These are phyloP conservation scores for Penicillium sp. DNA, from an alignment of 2,329 filamentous ascomycete species.

Conservation along the genomic window DNA sequence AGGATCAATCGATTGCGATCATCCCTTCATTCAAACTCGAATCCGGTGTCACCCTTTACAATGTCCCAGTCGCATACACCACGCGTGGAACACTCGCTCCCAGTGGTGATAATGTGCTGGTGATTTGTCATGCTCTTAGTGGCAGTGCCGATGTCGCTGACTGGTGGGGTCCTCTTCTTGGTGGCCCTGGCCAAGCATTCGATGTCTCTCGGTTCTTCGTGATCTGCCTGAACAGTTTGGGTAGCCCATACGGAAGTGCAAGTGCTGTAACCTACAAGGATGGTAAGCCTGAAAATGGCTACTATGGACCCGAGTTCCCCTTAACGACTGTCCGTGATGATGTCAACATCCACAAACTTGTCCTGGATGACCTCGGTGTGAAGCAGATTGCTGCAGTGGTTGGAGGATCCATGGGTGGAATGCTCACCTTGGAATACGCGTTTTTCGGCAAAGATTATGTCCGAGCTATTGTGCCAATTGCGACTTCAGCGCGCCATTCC, in stretches of 20 bases:
- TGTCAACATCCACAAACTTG: constrained; percentile 65
- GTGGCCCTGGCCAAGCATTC: constrained; percentile 53
- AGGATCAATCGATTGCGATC: constrained; percentile 81
- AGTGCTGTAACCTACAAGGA: constrained; percentile 73
- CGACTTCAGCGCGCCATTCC: constrained; percentile 55
- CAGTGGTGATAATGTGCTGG: constrained; percentile 59
- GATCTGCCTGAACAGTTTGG: constrained; percentile 54
- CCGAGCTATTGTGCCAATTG: constrained; percentile 54
- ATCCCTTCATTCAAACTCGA: constrained; percentile 90
- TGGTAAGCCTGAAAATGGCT: constrained; percentile 68
- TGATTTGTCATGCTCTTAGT: constrained; percentile 57
- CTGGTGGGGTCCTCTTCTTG: constrained; percentile 58
- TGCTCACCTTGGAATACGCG: constrained; percentile 57
- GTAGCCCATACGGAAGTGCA: constrained; percentile 55
- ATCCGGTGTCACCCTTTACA: constrained; percentile 77
- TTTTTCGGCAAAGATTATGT: constrained; percentile 70
- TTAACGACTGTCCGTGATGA: constrained; percentile 94
- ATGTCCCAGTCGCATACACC: constrained; percentile 68
- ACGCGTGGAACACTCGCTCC: constrained; percentile 59
- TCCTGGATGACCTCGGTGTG: constrained; percentile 56
- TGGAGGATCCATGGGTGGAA: constrained; percentile 59
- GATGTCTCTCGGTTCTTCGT: constrained; percentile 55
- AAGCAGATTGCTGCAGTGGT: constrained; percentile 54
- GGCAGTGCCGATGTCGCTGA: constrained; percentile 56
- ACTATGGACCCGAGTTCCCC: constrained; percentile 94